Evolutionary conservation across 164 flowering plant genomes (phyloP).

Genomic region (Litsea cubeba): DNA sequence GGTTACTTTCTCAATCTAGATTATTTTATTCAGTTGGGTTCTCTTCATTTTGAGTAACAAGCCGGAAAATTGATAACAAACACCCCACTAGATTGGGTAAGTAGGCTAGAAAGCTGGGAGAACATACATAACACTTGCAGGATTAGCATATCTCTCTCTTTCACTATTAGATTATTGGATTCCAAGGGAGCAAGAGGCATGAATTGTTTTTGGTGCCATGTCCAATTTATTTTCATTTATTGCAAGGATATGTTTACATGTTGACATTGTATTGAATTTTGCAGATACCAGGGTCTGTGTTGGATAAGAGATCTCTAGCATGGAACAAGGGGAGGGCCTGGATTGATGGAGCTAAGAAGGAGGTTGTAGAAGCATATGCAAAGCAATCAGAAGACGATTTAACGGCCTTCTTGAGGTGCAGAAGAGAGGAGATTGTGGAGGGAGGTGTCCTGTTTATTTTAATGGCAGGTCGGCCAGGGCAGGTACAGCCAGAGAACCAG

Average conservation of each 20-base stretch:
- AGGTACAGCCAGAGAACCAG: slow-evolving; percentile 27
- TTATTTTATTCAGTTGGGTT: neutral
- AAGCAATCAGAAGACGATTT: slow-evolving; percentile 37
- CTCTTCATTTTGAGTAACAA: neutral
- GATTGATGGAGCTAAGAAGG: slow-evolving; percentile 41
- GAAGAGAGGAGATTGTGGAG: slow-evolving; percentile 34
- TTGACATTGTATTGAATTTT: neutral
- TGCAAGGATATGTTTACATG: neutral
- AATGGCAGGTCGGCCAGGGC: slow-evolving; percentile 34
- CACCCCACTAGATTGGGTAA: neutral
- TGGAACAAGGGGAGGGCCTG: slow-evolving; percentile 43
- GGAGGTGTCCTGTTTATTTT: slow-evolving; percentile 36
- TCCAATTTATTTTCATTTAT: neutral
- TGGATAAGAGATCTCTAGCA: slow-evolving; percentile 27
- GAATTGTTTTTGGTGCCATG: neutral
- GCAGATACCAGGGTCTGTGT: slow-evolving; percentile 32
- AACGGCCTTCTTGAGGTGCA: slow-evolving; percentile 27
- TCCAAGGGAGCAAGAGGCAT: neutral
- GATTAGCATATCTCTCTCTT: neutral
- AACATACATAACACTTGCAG: too few relatives aligned
- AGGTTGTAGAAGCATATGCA: slow-evolving; percentile 39
- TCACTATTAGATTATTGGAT: neutral
- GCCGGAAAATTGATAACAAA: neutral
- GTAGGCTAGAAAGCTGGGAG: too few relatives aligned
- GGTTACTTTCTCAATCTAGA: too few relatives aligned